Evolutionary conservation across 75 land plant species (phyloP).

Genomic region (Pinus tabuliformis): DNA sequence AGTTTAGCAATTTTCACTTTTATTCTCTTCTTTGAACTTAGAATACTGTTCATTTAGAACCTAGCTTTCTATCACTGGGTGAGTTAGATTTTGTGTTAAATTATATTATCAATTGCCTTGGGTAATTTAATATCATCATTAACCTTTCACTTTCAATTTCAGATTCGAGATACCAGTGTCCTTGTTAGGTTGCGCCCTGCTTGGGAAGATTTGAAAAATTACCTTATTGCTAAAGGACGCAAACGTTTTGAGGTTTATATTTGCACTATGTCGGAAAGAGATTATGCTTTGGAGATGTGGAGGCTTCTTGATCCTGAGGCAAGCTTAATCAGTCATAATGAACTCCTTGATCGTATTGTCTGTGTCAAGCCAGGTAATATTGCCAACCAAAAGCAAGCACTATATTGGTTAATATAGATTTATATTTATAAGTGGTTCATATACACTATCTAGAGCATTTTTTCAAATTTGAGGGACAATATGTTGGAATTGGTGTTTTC

Average conservation of each 20-base stretch:
- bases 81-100: too few relatives aligned
- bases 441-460: too few relatives aligned
- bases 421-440: too few relatives aligned
- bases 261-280: slow-evolving; percentile 97
- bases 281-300: slow-evolving; percentile 99
- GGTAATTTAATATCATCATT: too few relatives aligned
- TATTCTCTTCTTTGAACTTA: too few relatives aligned
- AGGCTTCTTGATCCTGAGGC: slow-evolving; percentile 96
- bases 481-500: not conserved
- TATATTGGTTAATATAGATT: not conserved
- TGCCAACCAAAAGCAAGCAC: not conserved
- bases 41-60: too few relatives aligned
- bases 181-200: slow-evolving; percentile 91
- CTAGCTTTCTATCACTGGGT: too few relatives aligned
- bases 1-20: too few relatives aligned
- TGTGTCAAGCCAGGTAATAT: slow-evolving; percentile 87
- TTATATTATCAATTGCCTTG: too few relatives aligned
- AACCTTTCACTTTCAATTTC: slow-evolving; percentile 9
- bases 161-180: slow-evolving; percentile 98
- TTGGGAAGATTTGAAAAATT: slow-evolving; percentile 92
- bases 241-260: slow-evolving; percentile 99
- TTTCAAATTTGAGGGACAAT: not conserved
- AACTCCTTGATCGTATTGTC: slow-evolving; percentile 74
- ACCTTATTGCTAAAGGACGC: slow-evolving; percentile 90
- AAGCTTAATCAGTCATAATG: slow-evolving; percentile 63